phyloP scores from a whole-genome alignment of 352 stramenopile species.

The Pythium folliculosum region DNA sequence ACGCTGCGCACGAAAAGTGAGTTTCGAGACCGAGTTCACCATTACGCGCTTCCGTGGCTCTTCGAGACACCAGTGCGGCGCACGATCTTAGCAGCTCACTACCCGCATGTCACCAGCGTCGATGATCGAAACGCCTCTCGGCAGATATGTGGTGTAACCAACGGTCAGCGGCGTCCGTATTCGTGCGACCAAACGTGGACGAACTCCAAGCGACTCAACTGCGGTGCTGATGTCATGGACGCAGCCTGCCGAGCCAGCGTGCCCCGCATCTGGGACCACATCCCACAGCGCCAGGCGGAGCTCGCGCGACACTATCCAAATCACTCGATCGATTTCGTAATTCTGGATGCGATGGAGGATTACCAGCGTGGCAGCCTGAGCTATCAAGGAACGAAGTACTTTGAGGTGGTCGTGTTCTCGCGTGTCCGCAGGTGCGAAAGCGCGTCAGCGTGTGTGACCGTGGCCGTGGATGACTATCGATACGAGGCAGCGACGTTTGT shows the following conservation, averaged over 20 bases:
- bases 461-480: constrained; percentile 29
- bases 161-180: constrained; percentile 2
- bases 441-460: constrained; percentile 6
- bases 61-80: constrained; percentile 17
- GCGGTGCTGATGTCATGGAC: neutral
- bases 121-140: neutral
- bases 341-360: constrained; percentile 23
- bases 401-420: constrained; percentile 15
- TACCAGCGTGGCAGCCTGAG: constrained; percentile 2
- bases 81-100: constrained; percentile 25
- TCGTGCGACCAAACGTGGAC: constrained; percentile 11
- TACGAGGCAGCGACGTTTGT: constrained; percentile 10
- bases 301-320: constrained; percentile 15
- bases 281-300: neutral
- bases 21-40: constrained; percentile 23
- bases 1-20: constrained; percentile 6
- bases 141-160: neutral
- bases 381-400: neutral
- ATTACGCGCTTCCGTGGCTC: constrained; percentile 27
- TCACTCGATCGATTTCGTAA: constrained; percentile 15
- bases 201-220: neutral
- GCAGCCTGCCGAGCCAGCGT: neutral
- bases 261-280: neutral
- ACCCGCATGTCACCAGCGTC: neutral
- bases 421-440: constrained; percentile 9